Conservation (phyloP, 2,329 filamentous ascomycete genomes). For the Hypoxylon sp. region DNA sequence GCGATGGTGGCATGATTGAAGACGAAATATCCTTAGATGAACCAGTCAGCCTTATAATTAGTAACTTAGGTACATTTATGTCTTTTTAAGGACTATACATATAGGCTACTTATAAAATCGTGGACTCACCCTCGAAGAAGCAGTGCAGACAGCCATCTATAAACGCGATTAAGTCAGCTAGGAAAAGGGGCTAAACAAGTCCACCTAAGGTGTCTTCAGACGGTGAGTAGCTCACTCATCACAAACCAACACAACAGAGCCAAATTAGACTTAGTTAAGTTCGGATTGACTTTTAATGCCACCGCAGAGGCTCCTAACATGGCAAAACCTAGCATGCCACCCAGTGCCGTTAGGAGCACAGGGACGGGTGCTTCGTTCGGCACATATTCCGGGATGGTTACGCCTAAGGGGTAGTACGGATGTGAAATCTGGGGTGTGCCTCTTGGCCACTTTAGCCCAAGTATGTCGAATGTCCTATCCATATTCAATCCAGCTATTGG, state of each 20-base stretch:
- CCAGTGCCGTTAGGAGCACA: constrained; percentile 59
- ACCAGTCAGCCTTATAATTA: neutral
- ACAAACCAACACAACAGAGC: constrained; percentile 68
- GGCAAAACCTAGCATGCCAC: constrained; percentile 56
- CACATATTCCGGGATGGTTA: constrained; percentile 61
- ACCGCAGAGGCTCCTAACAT: constrained; percentile 55
- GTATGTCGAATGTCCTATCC: constrained; percentile 1
- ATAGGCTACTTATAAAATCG: neutral
- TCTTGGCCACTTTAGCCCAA: constrained; percentile 1
- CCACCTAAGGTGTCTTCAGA: neutral
- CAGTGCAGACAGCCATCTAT: constrained; percentile 79
- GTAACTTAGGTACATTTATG: neutral
- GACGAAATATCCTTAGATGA: constrained; percentile 77
- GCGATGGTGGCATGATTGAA: constrained; percentile 77
- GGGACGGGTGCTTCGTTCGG: constrained; percentile 61
- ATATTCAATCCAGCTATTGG: constrained; percentile 12
- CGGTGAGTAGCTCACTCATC: constrained; percentile 62
- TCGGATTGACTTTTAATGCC: constrained; percentile 53
- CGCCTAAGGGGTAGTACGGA: constrained; percentile 66
- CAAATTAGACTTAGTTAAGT: constrained; percentile 59
- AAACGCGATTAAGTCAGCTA: constrained; percentile 27
- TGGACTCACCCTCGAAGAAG: constrained; percentile 79
- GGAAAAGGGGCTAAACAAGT: constrained; percentile 5
- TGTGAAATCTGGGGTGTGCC: constrained; percentile 53
- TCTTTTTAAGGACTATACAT: neutral